These are phyloP conservation scores for Phymatotrichopsis omnivora DNA, from an alignment of 2,329 filamentous ascomycete species.

Conservation along the genomic window DNA sequence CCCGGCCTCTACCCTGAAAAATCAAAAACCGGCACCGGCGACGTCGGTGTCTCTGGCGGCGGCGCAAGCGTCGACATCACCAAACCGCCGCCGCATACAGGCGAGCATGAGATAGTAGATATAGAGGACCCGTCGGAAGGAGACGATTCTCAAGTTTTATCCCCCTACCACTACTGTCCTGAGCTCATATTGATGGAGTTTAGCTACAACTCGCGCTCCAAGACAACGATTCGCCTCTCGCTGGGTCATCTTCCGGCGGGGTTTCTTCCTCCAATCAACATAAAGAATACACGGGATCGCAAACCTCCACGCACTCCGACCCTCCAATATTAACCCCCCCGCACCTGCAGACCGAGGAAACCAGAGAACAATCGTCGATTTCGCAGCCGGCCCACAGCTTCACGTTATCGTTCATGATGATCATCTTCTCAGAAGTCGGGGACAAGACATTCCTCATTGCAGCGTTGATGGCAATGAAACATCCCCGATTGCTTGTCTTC, in stretches of 20 bases:
- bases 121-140: slow-evolving; percentile 20
- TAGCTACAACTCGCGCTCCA: slow-evolving; percentile 4
- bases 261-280: slow-evolving; percentile 44
- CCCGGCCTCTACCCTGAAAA: slow-evolving; percentile 47
- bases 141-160: slow-evolving; percentile 20
- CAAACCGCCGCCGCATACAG: slow-evolving; percentile 31
- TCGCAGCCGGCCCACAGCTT: slow-evolving; percentile 57
- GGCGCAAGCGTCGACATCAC: slow-evolving; percentile 24
- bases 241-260: not conserved
- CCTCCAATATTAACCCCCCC: slow-evolving; percentile 18
- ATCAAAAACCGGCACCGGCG: slow-evolving; percentile 35
- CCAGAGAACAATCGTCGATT: slow-evolving; percentile 16
- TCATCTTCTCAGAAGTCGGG: slow-evolving; percentile 88
- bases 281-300: slow-evolving; percentile 24
- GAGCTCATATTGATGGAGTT: slow-evolving; percentile 7
- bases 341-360: slow-evolving; percentile 9
- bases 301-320: slow-evolving; percentile 22
- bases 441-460: slow-evolving; percentile 98
- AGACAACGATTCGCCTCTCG: not conserved
- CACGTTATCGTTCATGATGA: slow-evolving; percentile 89
- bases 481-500: slow-evolving; percentile 86
- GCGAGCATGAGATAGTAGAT: slow-evolving; percentile 28
- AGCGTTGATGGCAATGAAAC: slow-evolving; percentile 98
- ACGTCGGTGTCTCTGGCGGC: slow-evolving; percentile 29
- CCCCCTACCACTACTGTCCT: not conserved